Percentiles rank a stretch among this genome's conserved stretches.
These are phyloP conservation scores for Nicotiana benthamiana DNA, from an alignment of 257 asterid genomes.

Conservation along the genomic window DNA sequence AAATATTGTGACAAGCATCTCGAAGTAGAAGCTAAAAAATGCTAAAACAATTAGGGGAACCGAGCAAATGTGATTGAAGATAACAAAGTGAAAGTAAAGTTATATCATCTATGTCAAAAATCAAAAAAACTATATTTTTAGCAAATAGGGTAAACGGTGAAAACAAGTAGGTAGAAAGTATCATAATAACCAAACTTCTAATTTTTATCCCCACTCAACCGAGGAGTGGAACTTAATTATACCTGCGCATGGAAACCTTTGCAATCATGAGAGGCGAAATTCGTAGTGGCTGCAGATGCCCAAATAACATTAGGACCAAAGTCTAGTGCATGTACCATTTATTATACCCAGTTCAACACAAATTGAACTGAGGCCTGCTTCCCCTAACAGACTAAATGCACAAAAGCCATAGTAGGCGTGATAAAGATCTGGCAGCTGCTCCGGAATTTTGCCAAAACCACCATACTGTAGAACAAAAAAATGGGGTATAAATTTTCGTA, in stretches of 20 bases:
- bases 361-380: slow-evolving; percentile 48
- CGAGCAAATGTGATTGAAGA: neutral
- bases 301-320: slow-evolving; percentile 13
- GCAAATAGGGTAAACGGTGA: neutral
- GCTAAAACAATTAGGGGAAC: neutral
- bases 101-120: neutral
- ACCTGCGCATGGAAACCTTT: neutral
- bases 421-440: slow-evolving; percentile 73
- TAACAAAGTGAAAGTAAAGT: neutral
- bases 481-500: neutral
- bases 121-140: neutral
- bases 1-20: neutral
- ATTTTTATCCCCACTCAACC: neutral
- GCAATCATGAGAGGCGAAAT: neutral
- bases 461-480: slow-evolving; percentile 55
- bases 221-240: neutral
- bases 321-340: slow-evolving; percentile 36
- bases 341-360: slow-evolving; percentile 66
- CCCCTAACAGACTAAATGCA: slow-evolving; percentile 75
- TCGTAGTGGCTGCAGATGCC: neutral
- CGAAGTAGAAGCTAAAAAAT: neutral
- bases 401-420: slow-evolving; percentile 82
- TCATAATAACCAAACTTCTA: neutral
- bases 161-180: neutral
- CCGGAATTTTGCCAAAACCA: slow-evolving; percentile 86